Evolutionary conservation across 371 early-diverging fungal genomes (phyloP), one percentile per base, ranked within the genome.

Genomic region (Haplosporangium sp.): DNA sequence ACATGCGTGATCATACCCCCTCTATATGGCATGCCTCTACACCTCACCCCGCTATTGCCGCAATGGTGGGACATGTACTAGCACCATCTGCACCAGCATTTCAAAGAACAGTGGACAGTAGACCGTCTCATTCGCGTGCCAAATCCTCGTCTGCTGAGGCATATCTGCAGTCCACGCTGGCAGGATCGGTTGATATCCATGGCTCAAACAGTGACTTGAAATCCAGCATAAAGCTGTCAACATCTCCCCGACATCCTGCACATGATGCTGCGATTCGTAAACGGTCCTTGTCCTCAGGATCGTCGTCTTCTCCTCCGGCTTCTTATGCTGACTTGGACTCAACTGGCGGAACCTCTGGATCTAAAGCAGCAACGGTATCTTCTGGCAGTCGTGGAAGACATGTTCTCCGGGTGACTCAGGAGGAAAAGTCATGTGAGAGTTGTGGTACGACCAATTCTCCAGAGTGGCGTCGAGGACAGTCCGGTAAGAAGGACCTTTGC

Each of bases 391-490:
- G 62, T 36, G 61, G 71, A 12, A 63, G 77, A 42, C 67, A 59
- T 23, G 72, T 67, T 11, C 50, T 72, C 46, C 50, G 83, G 53
- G 42, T 81, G 55, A 56, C 38, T 9, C 72, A 72, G 43, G 81
- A 77, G 41, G 68, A 67, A 62, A 91, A 90, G 62, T 63, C 81
- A 6, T 93, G 93, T 55, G 86, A 86, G 59, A 87, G 88, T 64
- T 93, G 93, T 73, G 86, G 86, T 38, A 92, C 92, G 6, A 88
- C 82, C 41, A 83, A 85, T 40, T 92, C 92, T 45, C 93, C 93
- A 37, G 93, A 93, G 69, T 93, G 93, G 93, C 85, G 93, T 51
- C 84, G 90, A 52, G 93, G 93, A 11, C 93, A 92, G 23, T 88
- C 87, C 40, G 93, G 93, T n/a, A 90, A 92, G 75, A 93, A 93